Evolutionary conservation across 257 asterid species (phyloP).

Genomic region (Pogostemon cablin): DNA sequence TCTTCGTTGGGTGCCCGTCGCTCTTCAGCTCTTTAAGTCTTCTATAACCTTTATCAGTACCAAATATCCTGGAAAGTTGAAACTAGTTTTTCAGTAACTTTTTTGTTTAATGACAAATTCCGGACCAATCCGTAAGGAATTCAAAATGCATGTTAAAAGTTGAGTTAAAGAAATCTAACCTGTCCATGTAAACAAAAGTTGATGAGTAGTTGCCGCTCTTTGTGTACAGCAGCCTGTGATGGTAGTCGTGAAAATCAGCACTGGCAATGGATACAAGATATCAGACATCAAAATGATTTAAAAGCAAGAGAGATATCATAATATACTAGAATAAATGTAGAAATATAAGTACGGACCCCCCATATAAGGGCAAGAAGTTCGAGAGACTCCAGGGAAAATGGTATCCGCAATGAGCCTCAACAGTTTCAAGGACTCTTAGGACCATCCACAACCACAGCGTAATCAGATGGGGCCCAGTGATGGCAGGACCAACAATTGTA

Average conservation of each 20-base stretch:
- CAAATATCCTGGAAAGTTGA: constrained; percentile 64
- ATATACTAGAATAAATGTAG: background rate
- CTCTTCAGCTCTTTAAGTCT: constrained; percentile 72
- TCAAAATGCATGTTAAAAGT: constrained; percentile 8
- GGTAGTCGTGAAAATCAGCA: constrained; percentile 98
- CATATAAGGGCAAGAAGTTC: constrained; percentile 91
- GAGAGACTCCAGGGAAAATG: constrained; percentile 98
- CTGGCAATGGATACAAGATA: constrained; percentile 44
- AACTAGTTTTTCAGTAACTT: background rate
- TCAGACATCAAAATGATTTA: constrained; percentile 29
- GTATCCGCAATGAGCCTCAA: constrained; percentile 98
- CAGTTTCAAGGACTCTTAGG: constrained; percentile 96
- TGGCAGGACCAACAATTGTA: constrained; percentile 93
- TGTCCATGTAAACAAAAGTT: constrained; percentile 96
- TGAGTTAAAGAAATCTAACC: constrained; percentile 53
- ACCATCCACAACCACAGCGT: constrained; percentile 98
- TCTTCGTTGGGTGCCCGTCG: constrained; percentile 47
- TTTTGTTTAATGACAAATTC: background rate
- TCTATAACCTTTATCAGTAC: constrained; percentile 83
- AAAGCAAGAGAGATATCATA: background rate
- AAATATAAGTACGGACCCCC: constrained; percentile 66
- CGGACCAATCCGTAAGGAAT: too few relatives aligned
- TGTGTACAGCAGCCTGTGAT: constrained; percentile 94
- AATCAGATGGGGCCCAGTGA: constrained; percentile 95
- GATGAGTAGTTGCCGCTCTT: constrained; percentile 97